Conservation (phyloP, 1,139 yeast genomes). For the Geotrichum candidum region DNA sequence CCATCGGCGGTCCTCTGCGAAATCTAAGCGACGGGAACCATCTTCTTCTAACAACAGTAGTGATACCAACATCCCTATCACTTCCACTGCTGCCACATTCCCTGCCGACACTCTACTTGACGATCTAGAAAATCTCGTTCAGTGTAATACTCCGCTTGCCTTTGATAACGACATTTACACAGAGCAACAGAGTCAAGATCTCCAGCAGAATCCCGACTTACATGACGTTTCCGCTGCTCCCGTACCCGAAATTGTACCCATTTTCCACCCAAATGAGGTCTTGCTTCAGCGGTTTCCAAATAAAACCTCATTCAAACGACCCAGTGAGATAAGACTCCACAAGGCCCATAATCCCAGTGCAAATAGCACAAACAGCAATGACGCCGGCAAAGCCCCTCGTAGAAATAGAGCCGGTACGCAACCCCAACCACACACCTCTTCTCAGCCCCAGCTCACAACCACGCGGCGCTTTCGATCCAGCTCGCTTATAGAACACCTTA, state of each 20-base stretch:
- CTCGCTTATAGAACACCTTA: conserved; percentile 2
- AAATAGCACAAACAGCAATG: neutral
- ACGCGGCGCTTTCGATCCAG: conserved; percentile 1
- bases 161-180: neutral
- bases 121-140: neutral
- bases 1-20: neutral
- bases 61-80: neutral
- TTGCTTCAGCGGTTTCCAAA: conserved; percentile 29
- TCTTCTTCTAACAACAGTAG: neutral
- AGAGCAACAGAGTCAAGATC: neutral
- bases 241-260: conserved; percentile 21
- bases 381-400: neutral
- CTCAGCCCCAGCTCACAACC: neutral
- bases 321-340: conserved; percentile 5
- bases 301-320: conserved; percentile 19
- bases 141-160: neutral
- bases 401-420: neutral
- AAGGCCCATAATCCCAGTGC: neutral
- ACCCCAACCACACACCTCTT: neutral
- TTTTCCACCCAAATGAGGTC: conserved; percentile 32
- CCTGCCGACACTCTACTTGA: neutral
- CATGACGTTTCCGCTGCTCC: neutral
- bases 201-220: neutral
- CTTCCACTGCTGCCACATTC: neutral
- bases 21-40: neutral